A percentile compares a stretch with the other conserved stretches of the same genome.
Conservation (phyloP, 2,329 filamentous ascomycete species). For the Immersiporthe knoxdaviesiana region DNA sequence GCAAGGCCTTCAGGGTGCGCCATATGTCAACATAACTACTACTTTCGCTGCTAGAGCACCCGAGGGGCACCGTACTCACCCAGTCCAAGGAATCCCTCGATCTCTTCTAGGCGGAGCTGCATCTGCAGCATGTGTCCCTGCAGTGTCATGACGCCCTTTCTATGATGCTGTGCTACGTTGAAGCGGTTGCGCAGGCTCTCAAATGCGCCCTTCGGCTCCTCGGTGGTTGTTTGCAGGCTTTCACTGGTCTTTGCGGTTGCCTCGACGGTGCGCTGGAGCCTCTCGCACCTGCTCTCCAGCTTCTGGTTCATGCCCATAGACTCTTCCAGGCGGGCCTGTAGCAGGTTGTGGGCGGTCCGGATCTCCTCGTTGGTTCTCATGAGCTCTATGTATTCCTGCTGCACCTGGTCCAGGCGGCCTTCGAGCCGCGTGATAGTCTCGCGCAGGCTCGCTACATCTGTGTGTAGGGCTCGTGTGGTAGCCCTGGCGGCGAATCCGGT, state of each 20-base stretch:
- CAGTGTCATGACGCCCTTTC: neutral
- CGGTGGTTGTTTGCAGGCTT: neutral
- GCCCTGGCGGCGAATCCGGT: conserved; percentile 5
- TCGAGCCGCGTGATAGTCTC: neutral
- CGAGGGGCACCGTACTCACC: neutral
- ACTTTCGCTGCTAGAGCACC: neutral
- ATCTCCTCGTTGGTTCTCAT: neutral
- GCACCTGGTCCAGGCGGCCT: neutral
- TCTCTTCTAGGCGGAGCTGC: neutral
- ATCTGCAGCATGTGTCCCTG: conserved; percentile 4
- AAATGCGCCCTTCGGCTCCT: neutral
- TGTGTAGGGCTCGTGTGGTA: neutral
- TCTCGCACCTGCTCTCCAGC: neutral
- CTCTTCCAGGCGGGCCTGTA: neutral
- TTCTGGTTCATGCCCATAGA: neutral
- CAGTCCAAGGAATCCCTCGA: neutral
- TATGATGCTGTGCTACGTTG: neutral
- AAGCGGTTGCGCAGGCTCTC: neutral
- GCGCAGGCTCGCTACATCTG: neutral
- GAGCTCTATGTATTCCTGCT: conserved; percentile 1
- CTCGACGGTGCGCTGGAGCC: neutral
- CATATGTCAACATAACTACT: neutral
- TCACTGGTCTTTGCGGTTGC: neutral
- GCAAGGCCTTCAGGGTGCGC: neutral
- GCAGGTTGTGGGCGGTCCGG: neutral